phyloP scores from a whole-genome alignment of 1,284 basidiomycete species.

The Malassezia equina region DNA sequence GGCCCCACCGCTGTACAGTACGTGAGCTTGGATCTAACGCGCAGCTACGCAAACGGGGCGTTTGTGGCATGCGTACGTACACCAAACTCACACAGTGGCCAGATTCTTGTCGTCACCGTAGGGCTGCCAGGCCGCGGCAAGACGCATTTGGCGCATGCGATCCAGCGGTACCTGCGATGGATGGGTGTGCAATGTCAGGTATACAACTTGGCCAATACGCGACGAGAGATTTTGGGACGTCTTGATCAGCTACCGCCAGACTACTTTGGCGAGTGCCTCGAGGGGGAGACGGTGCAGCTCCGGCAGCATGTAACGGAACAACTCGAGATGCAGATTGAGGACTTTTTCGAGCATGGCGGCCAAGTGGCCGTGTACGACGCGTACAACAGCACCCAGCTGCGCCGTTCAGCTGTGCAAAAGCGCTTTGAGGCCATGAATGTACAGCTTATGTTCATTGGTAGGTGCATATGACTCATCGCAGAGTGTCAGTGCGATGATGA shows the following conservation, averaged over 20 bases:
- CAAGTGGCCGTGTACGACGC: constrained; percentile 99
- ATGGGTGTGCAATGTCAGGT: constrained; percentile 92
- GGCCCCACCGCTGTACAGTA: constrained; percentile 30
- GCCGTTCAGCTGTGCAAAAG: constrained; percentile 64
- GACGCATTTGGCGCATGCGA: constrained; percentile 86
- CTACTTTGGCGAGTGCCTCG: constrained; percentile 63
- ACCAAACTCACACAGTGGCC: constrained; percentile 52
- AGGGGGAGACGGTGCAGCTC: constrained; percentile 62
- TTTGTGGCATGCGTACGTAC: constrained; percentile 26
- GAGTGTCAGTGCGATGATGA: constrained; percentile 59
- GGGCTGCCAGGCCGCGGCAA: constrained; percentile 78
- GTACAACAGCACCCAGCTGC: constrained; percentile 73
- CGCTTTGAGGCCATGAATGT: constrained; percentile 64
- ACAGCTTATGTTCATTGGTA: constrained; percentile 74
- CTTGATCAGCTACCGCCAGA: constrained; percentile 77
- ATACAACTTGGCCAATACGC: constrained; percentile 86
- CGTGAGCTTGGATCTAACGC: constrained; percentile 6
- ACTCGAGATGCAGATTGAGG: constrained; percentile 78
- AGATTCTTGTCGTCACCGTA: constrained; percentile 82
- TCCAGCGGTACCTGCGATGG: constrained; percentile 94
- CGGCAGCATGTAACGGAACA: constrained; percentile 64
- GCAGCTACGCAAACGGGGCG: constrained; percentile 28
- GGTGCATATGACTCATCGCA: constrained; percentile 38
- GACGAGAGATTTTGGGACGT: constrained; percentile 76
- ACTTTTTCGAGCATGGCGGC: constrained; percentile 65